Base-by-base conservation (phyloP, 1,284 basidiomycete species). In the Rugosomyces carneus region DNA sequence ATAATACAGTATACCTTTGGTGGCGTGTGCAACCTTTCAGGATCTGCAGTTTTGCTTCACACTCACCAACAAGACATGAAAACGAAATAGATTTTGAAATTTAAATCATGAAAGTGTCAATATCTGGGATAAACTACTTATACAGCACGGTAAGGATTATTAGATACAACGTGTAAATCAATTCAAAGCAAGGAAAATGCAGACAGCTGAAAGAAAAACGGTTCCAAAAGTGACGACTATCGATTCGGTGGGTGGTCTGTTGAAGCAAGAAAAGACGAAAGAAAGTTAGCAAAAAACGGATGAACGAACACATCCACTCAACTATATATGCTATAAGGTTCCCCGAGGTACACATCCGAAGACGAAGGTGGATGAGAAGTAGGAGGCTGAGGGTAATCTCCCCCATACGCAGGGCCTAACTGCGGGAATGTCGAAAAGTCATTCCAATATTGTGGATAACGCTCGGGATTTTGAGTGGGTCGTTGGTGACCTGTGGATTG, bases 371-470 rank as follows among this genome's bases (percentile, higher is more conserved):
- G 50, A 34, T 55, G 53, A 13, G 53, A 52, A 27, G 45, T 49
- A 23, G 21, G 4, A 23, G 21, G 15, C 45, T 50, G 21, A 48
- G 49, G n/a, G 2, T 54, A 50, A 41, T 56, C 53, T 26, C 47
- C 52, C 11, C 53, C 53, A 49, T 63, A 79, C 15, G 72, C 61
- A 48, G 74, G 60, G 41, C 72, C 74, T 58, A 79, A 67, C 61
- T 80, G 78, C 2, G 72, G 68, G 57, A 78, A 71, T 9, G 78
- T 65, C 23, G 77, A 73, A 54, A 76, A 80, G 53, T 83, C 79
- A 52, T 69, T 78, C 80, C 80, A 83, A 54, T 70, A 80, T 55
- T 78, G 76, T 7, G 78, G 73, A 53, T 72, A 74, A 35, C 68
- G 64, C 15, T 51, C 27, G 2, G 36, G 5, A 11, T 21, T 34